These are phyloP conservation scores for Medicago arabica DNA, from an alignment of 306 rosid genomes.

Conservation along the genomic window DNA sequence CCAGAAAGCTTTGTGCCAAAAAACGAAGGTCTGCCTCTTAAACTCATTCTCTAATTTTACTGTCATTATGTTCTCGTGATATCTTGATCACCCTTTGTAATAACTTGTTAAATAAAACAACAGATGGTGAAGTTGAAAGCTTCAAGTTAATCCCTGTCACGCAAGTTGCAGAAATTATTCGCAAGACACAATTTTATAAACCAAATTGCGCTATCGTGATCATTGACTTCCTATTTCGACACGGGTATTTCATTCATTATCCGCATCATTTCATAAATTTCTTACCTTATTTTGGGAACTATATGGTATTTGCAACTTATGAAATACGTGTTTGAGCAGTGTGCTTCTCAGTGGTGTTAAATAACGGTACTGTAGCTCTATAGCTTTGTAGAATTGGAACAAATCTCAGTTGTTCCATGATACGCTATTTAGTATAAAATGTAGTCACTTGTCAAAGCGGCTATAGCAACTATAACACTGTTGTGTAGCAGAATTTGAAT, in stretches of 20 bases:
- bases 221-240: constrained; percentile 77
- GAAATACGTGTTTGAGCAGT: neutral
- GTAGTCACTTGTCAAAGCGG: neutral
- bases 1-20: constrained; percentile 73
- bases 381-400: neutral
- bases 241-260: constrained; percentile 62
- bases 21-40: constrained; percentile 68
- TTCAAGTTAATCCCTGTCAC: constrained; percentile 72
- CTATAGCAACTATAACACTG: neutral
- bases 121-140: constrained; percentile 95
- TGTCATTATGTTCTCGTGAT: neutral
- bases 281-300: neutral
- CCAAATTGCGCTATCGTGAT: constrained; percentile 78
- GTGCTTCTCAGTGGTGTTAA: neutral
- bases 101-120: constrained; percentile 36
- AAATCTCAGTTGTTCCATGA: neutral
- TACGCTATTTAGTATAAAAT: neutral
- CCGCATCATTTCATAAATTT: neutral
- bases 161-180: constrained; percentile 72
- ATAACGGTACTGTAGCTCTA: neutral
- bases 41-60: constrained; percentile 14
- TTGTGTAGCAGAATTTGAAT: neutral
- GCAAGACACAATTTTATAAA: constrained; percentile 69
- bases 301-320: neutral
- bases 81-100: constrained; percentile 13